Evolutionary conservation across 441 rosid genomes (phyloP).

Genomic region (Aleurites moluccanus): DNA sequence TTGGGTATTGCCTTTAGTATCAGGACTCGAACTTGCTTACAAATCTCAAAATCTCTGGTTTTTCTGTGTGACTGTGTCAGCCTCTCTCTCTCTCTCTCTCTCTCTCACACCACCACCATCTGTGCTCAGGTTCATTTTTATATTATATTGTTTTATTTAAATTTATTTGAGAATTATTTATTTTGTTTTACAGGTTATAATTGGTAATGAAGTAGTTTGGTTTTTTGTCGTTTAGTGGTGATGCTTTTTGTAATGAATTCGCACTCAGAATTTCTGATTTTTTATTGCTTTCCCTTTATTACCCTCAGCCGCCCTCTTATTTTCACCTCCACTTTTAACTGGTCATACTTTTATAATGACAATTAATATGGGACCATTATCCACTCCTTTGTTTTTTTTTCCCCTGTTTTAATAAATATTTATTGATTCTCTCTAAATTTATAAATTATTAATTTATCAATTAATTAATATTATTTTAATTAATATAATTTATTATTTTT

Average conservation of each 20-base stretch:
- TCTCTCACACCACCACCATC: constrained; percentile 14
- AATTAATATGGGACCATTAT: neutral
- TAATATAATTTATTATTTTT: no score
- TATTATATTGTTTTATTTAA: neutral
- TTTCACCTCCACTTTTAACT: neutral
- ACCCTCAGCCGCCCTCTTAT: constrained; percentile 17
- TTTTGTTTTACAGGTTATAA: neutral
- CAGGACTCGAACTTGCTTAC: neutral
- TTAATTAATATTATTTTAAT: no score
- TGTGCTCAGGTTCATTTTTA: neutral
- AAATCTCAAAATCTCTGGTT: neutral
- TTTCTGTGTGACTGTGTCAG: neutral
- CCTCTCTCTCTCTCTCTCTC: neutral
- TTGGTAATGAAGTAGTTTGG: constrained; percentile 13
- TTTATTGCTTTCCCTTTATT: neutral
- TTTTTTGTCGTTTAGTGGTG: constrained; percentile 31
- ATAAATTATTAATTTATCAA: no score
- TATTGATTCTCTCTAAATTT: no score
- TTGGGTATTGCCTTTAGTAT: neutral
- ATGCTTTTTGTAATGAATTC: constrained; percentile 2
- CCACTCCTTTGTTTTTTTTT: neutral
- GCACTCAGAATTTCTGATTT: neutral
- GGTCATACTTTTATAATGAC: neutral
- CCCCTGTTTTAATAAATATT: no score
- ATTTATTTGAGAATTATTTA: no score